Conservation (phyloP, 2,329 filamentous ascomycete genomes). For the Nannizziopsis arthrosporioides region DNA sequence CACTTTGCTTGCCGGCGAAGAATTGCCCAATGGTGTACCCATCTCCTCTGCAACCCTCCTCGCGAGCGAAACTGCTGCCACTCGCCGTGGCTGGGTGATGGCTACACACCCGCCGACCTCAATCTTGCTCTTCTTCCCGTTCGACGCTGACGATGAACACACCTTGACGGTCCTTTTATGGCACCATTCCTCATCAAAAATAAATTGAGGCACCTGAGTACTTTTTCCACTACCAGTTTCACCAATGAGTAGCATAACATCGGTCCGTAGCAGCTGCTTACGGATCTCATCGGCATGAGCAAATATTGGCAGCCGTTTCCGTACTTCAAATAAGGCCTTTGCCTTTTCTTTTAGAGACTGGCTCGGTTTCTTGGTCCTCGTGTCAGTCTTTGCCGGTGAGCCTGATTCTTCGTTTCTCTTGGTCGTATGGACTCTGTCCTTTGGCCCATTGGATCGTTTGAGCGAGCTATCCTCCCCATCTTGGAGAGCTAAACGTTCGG, state of each 20-base stretch:
- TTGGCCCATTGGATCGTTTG: not conserved
- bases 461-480: conserved; percentile 9
- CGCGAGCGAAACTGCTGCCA: conserved; percentile 85
- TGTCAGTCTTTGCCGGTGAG: not conserved
- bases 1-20: conserved; percentile 52
- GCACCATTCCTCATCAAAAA: conserved; percentile 72
- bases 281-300: conserved; percentile 59
- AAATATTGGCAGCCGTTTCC: conserved; percentile 72
- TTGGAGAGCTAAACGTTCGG: conserved; percentile 10
- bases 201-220: conserved; percentile 88
- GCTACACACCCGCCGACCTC: conserved; percentile 69
- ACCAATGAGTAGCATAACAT: conserved; percentile 75
- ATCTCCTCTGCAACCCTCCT: conserved; percentile 77
- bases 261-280: conserved; percentile 48
- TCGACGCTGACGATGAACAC: not conserved
- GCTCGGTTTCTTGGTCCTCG: not conserved
- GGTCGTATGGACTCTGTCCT: conserved; percentile 9
- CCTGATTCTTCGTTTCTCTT: conserved; percentile 4
- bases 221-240: conserved; percentile 96
- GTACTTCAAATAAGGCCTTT: conserved; percentile 38
- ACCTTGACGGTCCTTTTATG: conserved; percentile 46
- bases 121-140: conserved; percentile 29
- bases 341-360: conserved; percentile 33
- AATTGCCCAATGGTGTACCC: conserved; percentile 51
- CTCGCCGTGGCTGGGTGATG: conserved; percentile 85